Base-by-base conservation (phyloP, 2,329 filamentous ascomycete species). In the Westerdykella aurantiaca region DNA sequence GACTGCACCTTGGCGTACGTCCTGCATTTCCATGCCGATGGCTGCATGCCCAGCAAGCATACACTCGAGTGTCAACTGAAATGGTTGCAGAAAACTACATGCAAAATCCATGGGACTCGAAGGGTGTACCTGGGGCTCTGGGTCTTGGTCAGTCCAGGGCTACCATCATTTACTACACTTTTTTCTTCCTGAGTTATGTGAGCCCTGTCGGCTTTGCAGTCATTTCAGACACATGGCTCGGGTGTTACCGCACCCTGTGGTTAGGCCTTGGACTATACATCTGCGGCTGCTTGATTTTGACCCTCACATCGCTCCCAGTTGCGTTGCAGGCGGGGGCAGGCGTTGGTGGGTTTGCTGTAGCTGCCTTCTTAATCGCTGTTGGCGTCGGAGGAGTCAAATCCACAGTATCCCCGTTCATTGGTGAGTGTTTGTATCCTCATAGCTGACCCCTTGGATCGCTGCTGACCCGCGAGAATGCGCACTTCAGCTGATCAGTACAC, bases 141-240 rank as follows among this genome's bases (percentile, higher is more conserved):
- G 53, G 53, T 7, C 53, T 67, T 0, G 64, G 64, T 4, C 62
- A 67, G 42, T 48, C 52, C 5, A 59, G 48, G 17, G 78, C 78
- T 4, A 78, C 77, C 3, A 74, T 71, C 18, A 68, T 82, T 9
- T 75, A 74, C 46, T 71, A 76, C 37, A 78, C 76, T 48, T 81
- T 82, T 55, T 75, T 75, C 52, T 75, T 78, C 55, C 75, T 74
- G 51, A 66, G 66, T 13, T 76, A 72, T 46, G 48, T 68, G 2
- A 56, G 60, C 2, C 66, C 69, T 0, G 44, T 69, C 4, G 34
- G 58, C 4, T 61, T 67, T 31, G 67, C 68, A 4, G 49, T 68
- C 33, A 1, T 72, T 6, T 62, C 67, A 5, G 70, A 72, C 46
- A 59, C 55, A n/a, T 64, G 55, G 40, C 50, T 71, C 11, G 69